phyloP scores from a whole-genome alignment of 192 early-diverging fungal genomes.

The Podila epigama region DNA sequence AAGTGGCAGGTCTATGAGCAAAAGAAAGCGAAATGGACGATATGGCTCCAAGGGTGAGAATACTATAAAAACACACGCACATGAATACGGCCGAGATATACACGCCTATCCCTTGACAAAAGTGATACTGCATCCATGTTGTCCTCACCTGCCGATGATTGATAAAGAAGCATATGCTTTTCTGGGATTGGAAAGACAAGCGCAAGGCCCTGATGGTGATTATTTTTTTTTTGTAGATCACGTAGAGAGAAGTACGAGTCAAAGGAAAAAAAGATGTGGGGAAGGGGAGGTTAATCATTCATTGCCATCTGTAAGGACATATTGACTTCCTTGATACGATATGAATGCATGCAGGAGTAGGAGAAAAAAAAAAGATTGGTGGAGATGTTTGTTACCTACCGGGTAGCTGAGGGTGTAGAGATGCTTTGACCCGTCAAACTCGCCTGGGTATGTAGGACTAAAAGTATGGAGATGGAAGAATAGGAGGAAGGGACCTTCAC shows the following conservation, averaged over 20 bases:
- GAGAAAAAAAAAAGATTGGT: too few species aligned
- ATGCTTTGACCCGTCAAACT: conserved; percentile 57
- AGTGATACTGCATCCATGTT: not conserved
- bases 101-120: not conserved
- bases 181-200: conserved; percentile 77
- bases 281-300: too few species aligned
- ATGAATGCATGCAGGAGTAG: too few species aligned
- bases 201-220: conserved; percentile 62
- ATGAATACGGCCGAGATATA: too few species aligned
- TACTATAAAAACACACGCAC: too few species aligned
- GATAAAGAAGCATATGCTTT: conserved; percentile 57
- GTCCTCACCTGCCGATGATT: conserved; percentile 53
- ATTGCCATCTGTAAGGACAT: too few species aligned
- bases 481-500: too few species aligned
- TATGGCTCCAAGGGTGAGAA: too few species aligned
- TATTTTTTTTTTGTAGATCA: not conserved
- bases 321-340: too few species aligned
- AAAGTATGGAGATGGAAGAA: not conserved
- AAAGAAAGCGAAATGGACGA: not conserved
- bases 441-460: conserved; percentile 69
- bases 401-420: conserved; percentile 75
- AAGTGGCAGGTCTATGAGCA: conserved; percentile 63
- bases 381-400: conserved; percentile 62
- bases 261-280: too few species aligned
- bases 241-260: too few species aligned